Percentiles rank a stretch among this genome's conserved stretches.
These are phyloP conservation scores for Mycena vulgaris DNA, from an alignment of 768 basidiomycete genomes.

Conservation along the genomic window DNA sequence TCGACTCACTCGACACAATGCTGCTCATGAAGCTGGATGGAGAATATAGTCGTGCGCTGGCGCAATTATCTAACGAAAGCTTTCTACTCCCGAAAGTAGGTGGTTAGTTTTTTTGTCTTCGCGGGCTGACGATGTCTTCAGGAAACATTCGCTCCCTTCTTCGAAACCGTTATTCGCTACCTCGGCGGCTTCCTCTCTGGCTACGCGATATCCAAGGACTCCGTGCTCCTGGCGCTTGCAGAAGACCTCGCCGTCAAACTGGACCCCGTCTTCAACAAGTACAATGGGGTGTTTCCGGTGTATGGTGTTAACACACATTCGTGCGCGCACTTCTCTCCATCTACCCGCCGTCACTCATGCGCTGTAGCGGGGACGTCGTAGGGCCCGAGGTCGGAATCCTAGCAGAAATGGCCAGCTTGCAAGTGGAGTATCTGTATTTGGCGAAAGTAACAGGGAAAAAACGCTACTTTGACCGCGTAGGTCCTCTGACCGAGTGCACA, in stretches of 20 bases:
- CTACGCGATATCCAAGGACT: conserved; percentile 80
- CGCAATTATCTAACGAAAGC: conserved; percentile 63
- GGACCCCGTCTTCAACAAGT: conserved; percentile 79
- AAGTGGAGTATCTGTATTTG: conserved; percentile 90
- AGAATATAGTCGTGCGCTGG: conserved; percentile 78
- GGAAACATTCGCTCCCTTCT: conserved; percentile 67
- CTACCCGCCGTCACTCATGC: background rate
- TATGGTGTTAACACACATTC: conserved; percentile 78
- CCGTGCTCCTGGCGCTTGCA: conserved; percentile 75
- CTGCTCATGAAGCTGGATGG: conserved; percentile 82
- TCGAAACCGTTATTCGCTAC: conserved; percentile 92
- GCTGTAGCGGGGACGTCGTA: conserved; percentile 48
- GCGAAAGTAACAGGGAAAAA: conserved; percentile 83
- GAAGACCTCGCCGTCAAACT: conserved; percentile 84
- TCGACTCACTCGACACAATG: conserved; percentile 92
- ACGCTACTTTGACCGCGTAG: conserved; percentile 70
- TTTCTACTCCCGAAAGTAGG: conserved; percentile 65
- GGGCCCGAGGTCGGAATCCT: conserved; percentile 60
- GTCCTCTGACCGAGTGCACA: conserved; percentile 36
- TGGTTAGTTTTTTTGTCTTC: conserved; percentile 7
- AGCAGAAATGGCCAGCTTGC: conserved; percentile 89
- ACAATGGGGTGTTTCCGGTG: conserved; percentile 74
- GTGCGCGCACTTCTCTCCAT: conserved; percentile 51
- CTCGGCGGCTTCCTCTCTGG: conserved; percentile 91
- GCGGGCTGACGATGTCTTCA: conserved; percentile 25